Evolutionary conservation across 2,329 filamentous ascomycete genomes (phyloP), one percentile per base, ranked within the genome.

Genomic region (Aureobasidium sp.): DNA sequence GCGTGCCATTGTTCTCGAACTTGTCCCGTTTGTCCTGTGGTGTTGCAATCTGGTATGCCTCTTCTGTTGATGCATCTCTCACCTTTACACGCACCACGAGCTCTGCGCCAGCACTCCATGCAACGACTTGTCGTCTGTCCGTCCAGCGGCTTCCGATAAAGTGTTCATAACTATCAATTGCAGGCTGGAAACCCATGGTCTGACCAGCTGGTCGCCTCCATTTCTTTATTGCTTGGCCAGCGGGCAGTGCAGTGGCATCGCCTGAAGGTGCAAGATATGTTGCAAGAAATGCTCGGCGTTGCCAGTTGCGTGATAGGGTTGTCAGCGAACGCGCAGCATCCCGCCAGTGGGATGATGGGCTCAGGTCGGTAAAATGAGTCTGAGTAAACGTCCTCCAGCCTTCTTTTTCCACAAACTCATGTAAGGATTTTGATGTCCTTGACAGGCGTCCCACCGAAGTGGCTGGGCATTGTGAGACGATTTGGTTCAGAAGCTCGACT

Each of bases 161-260:
- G n/a, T 75, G 72, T 66, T 85, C 82, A 66, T 84, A 84, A 62
- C 81, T 82, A 67, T 85, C 82, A 52, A 86, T 77, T 46, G 77
- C 76, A 20, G 85, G 84, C 27, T 79, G 79, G 66, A 84, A 87
- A 3, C 84, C 84, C 68, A 86, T 82, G 61, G 76, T 86, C 74
- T 78, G 79, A 1, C 77, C 76, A 64, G 68, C 76, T 60, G 71
- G 75, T 65, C 69, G 72, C 67, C 73, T 70, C 79, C 77, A 74
- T 72, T 70, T 67, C 63, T 71, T 64, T 6, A 71, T 66, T 15
- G 67, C 66, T 29, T 68, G 65, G 66, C 72, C 72, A 2, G 68
- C 68, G n/a, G 72, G 72, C 63, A 63, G 44, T 20, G 55, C 41
- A 15, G 44, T 73, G 69, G 76, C 68, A 69, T 72, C 69, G 10